These are phyloP conservation scores for Escallonia rubra DNA, from an alignment of 129 eudicot species.

Conservation along the genomic window DNA sequence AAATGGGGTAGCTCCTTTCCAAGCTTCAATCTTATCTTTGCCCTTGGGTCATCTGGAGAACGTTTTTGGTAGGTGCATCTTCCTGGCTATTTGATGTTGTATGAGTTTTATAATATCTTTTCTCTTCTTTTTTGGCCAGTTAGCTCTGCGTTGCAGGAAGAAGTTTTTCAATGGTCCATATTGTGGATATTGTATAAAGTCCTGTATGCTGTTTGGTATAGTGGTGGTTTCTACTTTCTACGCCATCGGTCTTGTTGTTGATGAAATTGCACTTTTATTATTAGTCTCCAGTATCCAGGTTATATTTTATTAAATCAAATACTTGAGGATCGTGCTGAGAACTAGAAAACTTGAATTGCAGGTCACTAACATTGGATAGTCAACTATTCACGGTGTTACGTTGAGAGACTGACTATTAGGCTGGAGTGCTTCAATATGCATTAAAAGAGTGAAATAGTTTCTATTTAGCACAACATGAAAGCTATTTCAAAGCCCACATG, in stretches of 20 bases:
- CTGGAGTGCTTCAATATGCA: not conserved
- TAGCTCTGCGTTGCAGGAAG: not conserved
- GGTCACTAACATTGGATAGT: not conserved
- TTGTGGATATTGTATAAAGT: too few relatives aligned
- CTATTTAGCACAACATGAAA: too few relatives aligned
- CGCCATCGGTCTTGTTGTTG: too few relatives aligned
- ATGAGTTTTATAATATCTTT: not conserved
- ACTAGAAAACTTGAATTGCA: too few relatives aligned
- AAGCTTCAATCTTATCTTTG: conserved; percentile 52
- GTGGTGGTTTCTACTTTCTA: too few relatives aligned
- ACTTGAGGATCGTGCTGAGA: too few relatives aligned
- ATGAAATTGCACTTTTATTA: too few relatives aligned
- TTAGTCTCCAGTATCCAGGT: too few relatives aligned
- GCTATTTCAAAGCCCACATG: not conserved
- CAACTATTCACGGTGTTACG: not conserved
- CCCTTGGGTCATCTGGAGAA: conserved; percentile 61
- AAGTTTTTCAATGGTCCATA: not conserved
- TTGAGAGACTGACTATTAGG: not conserved
- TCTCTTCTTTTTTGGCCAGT: not conserved
- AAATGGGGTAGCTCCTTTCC: conserved; percentile 67
- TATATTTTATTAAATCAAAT: too few relatives aligned
- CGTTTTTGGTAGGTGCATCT: conserved; percentile 54
- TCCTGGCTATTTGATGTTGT: not conserved
- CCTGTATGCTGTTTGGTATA: not conserved
- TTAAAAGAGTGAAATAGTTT: too few relatives aligned